Percentiles rank a stretch among this genome's conserved stretches.
Evolutionary conservation across 306 rosid species (phyloP).

Genomic region (Cucurbita maxima): DNA sequence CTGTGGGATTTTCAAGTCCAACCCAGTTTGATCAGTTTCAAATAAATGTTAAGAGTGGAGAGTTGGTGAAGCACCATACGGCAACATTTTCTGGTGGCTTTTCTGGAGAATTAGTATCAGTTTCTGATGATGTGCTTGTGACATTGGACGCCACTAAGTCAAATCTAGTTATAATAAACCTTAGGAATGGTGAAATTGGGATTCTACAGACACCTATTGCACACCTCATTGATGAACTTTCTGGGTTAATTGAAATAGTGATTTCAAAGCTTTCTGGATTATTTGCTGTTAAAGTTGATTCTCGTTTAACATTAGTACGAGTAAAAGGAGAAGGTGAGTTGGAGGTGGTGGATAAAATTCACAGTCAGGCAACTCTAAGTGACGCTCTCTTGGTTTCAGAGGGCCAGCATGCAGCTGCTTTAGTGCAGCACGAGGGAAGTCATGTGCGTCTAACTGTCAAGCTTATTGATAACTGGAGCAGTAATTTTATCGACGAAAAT

Average conservation of each 20-base stretch:
- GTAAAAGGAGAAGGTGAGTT: constrained; percentile 52
- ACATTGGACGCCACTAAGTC: constrained; percentile 52
- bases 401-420: constrained; percentile 54
- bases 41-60: constrained; percentile 58
- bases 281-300: constrained; percentile 43
- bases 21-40: constrained; percentile 47
- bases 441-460: constrained; percentile 53
- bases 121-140: constrained; percentile 54
- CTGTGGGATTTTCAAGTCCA: constrained; percentile 48
- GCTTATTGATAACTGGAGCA: constrained; percentile 42
- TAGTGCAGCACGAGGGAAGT: constrained; percentile 48
- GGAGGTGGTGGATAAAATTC: constrained; percentile 52
- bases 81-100: constrained; percentile 41
- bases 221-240: constrained; percentile 31
- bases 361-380: constrained; percentile 41
- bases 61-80: constrained; percentile 42
- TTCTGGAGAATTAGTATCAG: constrained; percentile 49
- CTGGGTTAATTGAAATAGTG: constrained; percentile 39
- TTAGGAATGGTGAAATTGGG: constrained; percentile 45
- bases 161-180: constrained; percentile 41
- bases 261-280: constrained; percentile 62
- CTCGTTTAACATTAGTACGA: constrained; percentile 29
- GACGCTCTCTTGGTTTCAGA: constrained; percentile 65
- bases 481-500: constrained; percentile 61
- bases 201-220: constrained; percentile 39